These are phyloP conservation scores for Scutellaria barbata DNA, from an alignment of 257 asterid species.

Conservation along the genomic window DNA sequence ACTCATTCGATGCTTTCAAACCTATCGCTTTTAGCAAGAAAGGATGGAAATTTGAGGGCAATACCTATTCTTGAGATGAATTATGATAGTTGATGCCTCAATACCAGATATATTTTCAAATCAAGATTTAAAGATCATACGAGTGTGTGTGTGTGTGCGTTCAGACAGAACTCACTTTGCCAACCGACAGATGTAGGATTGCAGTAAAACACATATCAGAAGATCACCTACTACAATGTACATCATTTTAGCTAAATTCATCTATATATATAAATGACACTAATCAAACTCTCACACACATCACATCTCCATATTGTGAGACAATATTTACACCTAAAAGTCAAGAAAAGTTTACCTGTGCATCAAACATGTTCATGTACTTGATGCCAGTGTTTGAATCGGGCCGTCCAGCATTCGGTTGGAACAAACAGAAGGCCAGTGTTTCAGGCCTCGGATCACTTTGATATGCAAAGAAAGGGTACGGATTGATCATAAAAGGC, in stretches of 20 bases:
- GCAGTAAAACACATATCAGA: slow-evolving; percentile 6
- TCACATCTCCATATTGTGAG: neutral
- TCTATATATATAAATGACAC: neutral
- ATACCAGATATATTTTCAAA: neutral
- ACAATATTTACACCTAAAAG: neutral
- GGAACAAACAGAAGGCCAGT: slow-evolving; percentile 86
- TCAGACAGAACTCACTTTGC: neutral
- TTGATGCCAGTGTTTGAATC: slow-evolving; percentile 75
- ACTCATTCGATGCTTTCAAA: slow-evolving; percentile 12
- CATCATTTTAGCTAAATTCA: neutral
- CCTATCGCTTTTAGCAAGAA: slow-evolving; percentile 12
- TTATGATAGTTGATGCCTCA: slow-evolving; percentile 3
- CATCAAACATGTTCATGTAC: slow-evolving; percentile 99
- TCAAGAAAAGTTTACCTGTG: slow-evolving; percentile 62
- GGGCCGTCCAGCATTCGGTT: slow-evolving; percentile 83
- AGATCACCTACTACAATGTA: neutral
- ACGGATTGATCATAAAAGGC: slow-evolving; percentile 94
- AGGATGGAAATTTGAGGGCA: slow-evolving; percentile 5
- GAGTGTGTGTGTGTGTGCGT: neutral
- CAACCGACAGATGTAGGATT: slow-evolving; percentile 4
- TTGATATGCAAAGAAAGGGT: slow-evolving; percentile 89
- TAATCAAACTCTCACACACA: neutral
- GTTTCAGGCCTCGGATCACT: slow-evolving; percentile 92
- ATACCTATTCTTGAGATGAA: neutral
- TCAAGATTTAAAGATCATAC: neutral